Conservation (phyloP, 2,329 filamentous ascomycete species). For the Seiridium unicorne region DNA sequence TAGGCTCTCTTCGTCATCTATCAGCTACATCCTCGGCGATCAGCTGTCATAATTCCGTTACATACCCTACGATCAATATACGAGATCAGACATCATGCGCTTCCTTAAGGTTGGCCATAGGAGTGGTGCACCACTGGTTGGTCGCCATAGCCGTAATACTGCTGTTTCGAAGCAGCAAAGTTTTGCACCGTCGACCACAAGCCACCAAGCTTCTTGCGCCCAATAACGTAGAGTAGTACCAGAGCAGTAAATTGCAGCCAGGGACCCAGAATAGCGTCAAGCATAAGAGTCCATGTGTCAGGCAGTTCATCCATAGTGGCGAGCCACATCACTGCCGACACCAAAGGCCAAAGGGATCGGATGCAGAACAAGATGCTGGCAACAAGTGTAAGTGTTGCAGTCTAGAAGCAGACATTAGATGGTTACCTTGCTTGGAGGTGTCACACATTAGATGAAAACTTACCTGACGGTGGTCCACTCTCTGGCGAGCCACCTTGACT, state of each 20-base stretch:
- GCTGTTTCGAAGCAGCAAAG: not conserved
- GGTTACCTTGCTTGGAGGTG: too few relatives aligned
- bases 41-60: too few relatives aligned
- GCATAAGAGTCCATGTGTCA: not conserved
- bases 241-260: not conserved
- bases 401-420: not conserved
- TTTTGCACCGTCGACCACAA: not conserved
- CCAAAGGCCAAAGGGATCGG: not conserved
- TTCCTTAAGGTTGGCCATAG: too few relatives aligned
- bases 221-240: not conserved
- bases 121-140: too few relatives aligned
- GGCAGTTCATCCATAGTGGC: not conserved
- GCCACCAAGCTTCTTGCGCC: not conserved
- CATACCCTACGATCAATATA: too few relatives aligned
- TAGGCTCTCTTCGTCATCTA: too few relatives aligned
- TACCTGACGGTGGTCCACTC: not conserved
- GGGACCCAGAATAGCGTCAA: not conserved
- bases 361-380: not conserved
- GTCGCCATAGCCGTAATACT: not conserved
- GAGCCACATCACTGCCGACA: not conserved
- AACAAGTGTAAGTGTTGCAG: not conserved
- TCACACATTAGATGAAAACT: not conserved
- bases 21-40: too few relatives aligned
- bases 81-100: too few relatives aligned
- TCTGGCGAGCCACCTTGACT: not conserved